Evolutionary conservation across 768 basidiomycete species (phyloP).

Genomic region (Cystofilobasidium capitatum): DNA sequence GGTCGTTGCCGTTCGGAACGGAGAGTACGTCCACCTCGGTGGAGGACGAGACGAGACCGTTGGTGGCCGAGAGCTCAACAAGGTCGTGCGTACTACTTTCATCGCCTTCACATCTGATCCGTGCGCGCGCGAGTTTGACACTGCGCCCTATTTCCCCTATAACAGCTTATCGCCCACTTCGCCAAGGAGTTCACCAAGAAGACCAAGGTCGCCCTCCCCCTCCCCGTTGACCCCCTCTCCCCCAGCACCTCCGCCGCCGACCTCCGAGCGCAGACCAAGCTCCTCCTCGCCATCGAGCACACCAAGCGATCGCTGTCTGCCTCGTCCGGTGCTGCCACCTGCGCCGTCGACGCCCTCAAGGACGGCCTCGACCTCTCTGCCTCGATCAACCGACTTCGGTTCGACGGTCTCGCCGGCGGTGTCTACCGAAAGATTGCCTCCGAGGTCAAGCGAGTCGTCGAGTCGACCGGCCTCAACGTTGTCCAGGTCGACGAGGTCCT

Average conservation of each 20-base stretch:
- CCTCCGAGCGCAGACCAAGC: constrained; percentile 81
- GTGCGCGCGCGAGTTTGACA: constrained; percentile 52
- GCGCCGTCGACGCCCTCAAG: constrained; percentile 86
- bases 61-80: constrained; percentile 41
- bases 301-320: constrained; percentile 89
- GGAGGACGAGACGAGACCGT: constrained; percentile 39
- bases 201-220: constrained; percentile 62
- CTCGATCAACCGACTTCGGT: constrained; percentile 53
- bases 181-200: constrained; percentile 95
- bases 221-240: constrained; percentile 46
- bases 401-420: constrained; percentile 54
- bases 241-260: constrained; percentile 41
- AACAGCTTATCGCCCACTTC: constrained; percentile 78
- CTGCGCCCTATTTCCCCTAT: constrained; percentile 57
- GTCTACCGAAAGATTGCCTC: constrained; percentile 53
- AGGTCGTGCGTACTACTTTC: constrained; percentile 35
- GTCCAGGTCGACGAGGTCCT: constrained; percentile 68
- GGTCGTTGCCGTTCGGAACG: constrained; percentile 37
- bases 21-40: constrained; percentile 40
- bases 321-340: constrained; percentile 73
- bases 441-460: constrained; percentile 50
- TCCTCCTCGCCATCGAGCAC: constrained; percentile 83
- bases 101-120: background rate
- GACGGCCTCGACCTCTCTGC: constrained; percentile 85
- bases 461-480: constrained; percentile 49